Conservation (phyloP, 192 early-diverging fungal species). For the Coemansia sp. region DNA sequence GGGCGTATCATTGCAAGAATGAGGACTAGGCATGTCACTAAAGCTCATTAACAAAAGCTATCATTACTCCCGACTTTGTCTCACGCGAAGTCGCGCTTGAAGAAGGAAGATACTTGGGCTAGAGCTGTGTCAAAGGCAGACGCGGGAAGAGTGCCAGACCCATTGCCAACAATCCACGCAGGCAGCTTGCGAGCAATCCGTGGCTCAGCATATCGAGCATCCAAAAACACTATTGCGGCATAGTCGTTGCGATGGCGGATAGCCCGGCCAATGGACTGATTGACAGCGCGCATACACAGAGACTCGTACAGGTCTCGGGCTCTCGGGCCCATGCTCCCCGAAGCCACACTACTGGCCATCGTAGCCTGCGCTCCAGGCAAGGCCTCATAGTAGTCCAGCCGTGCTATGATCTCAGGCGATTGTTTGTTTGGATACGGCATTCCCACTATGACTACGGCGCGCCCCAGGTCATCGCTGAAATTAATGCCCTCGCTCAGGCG, state of each 20-base stretch:
- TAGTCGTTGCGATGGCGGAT: conserved; percentile 91
- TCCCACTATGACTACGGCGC: conserved; percentile 87
- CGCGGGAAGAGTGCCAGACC: not conserved
- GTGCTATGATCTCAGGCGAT: conserved; percentile 75
- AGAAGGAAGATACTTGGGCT: conserved; percentile 28
- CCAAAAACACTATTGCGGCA: conserved; percentile 82
- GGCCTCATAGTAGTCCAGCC: conserved; percentile 27
- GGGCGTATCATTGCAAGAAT: no score
- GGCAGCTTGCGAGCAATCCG: conserved; percentile 62
- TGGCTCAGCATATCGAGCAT: conserved; percentile 60
- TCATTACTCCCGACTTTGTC: no score
- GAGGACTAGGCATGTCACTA: no score
- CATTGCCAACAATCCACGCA: conserved; percentile 61
- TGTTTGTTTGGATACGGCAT: conserved; percentile 83
- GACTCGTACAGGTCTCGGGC: conserved; percentile 75
- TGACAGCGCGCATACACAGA: conserved; percentile 91
- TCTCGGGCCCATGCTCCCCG: conserved; percentile 50
- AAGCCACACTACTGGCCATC: not conserved
- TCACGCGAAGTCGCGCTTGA: conserved; percentile 30
- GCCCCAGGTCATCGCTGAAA: conserved; percentile 84
- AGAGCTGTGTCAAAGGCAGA: conserved; percentile 30
- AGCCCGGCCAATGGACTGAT: conserved; percentile 91
- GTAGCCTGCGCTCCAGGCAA: not conserved
- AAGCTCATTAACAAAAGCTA: no score
- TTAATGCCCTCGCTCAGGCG: conserved; percentile 95